These are phyloP conservation scores for Garcileccinum viscosum DNA, from an alignment of 1,284 basidiomycete genomes.

Conservation along the genomic window DNA sequence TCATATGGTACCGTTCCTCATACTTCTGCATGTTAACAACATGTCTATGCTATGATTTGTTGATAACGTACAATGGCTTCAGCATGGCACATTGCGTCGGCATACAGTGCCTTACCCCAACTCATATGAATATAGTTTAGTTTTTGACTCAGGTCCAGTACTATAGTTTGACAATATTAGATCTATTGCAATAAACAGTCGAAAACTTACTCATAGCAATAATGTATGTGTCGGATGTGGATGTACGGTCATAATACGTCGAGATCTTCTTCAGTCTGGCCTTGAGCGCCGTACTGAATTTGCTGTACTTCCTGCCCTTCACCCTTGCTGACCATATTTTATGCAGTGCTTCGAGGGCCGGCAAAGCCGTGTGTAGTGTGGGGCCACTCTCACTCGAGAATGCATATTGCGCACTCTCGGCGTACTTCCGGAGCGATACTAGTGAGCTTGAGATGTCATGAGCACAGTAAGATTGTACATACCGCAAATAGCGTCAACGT, in stretches of 20 bases:
- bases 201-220: constrained; percentile 7
- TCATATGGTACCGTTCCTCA: neutral
- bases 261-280: neutral
- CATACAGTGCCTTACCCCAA: neutral
- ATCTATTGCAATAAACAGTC: neutral
- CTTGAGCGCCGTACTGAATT: neutral
- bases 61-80: neutral
- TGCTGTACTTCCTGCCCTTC: neutral
- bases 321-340: neutral
- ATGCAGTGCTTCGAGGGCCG: neutral
- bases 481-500: neutral
- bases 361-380: neutral
- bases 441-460: no score
- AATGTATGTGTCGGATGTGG: neutral
- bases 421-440: neutral
- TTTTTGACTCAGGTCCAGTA: constrained; percentile 5
- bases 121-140: neutral
- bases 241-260: constrained; percentile 1
- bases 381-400: neutral
- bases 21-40: neutral
- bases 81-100: neutral
- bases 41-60: neutral
- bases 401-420: neutral
- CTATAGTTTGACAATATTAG: constrained; percentile 1
- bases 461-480: neutral